A percentile compares a stretch with the other conserved stretches of the same genome.
Evolutionary conservation across 2,329 filamentous ascomycete genomes (phyloP).

Genomic region (Gnomoniopsis sp.): DNA sequence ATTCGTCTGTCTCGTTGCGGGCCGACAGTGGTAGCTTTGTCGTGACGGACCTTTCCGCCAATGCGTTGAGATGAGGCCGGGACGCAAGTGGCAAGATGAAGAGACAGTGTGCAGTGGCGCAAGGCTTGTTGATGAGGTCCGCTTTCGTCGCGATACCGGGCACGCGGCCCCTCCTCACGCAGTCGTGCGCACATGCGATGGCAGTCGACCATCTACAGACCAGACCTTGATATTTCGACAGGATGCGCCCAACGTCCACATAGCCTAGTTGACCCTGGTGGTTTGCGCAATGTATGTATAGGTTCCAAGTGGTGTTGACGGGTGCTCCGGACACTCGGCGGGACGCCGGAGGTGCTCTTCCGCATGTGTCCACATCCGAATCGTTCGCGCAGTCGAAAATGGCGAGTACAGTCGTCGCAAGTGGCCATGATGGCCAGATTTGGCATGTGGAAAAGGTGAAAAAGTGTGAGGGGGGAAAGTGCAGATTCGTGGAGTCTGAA

Average conservation of each 20-base stretch:
- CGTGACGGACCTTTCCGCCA: neutral
- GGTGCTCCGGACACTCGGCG: neutral
- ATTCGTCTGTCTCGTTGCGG: conserved; percentile 1
- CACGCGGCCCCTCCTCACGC: too few relatives aligned
- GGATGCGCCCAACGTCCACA: too few relatives aligned
- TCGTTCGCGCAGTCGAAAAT: neutral
- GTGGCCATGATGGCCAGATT: neutral
- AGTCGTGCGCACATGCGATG: too few relatives aligned
- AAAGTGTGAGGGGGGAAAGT: neutral
- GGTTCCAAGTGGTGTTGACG: neutral
- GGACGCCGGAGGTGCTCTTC: neutral
- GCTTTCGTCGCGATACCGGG: neutral
- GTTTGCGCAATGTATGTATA: neutral
- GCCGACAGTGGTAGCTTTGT: neutral
- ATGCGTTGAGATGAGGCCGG: neutral
- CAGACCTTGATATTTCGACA: too few relatives aligned
- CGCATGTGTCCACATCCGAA: neutral
- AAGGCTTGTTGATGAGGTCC: neutral
- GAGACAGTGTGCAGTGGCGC: neutral
- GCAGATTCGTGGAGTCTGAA: neutral
- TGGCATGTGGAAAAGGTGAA: neutral
- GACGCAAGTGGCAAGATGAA: neutral
- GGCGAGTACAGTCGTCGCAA: neutral
- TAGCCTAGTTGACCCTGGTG: neutral
- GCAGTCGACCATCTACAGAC: too few relatives aligned